Base-by-base conservation (phyloP, 2,329 filamentous ascomycete species). In the Biscogniauxia marginata region DNA sequence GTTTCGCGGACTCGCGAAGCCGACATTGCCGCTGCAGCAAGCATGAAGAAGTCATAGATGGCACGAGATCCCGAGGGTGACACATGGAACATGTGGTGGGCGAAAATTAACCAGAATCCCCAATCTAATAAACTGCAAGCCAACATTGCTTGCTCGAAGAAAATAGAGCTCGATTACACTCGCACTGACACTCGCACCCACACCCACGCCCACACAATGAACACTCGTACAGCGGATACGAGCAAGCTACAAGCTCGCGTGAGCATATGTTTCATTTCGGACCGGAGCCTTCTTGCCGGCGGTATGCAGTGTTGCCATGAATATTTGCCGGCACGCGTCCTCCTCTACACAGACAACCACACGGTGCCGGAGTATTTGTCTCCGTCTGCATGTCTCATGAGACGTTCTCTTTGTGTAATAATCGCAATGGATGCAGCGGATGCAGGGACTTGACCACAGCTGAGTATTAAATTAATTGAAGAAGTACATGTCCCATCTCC, bases 201-300 rank as follows among this genome's bases (percentile, higher is more conserved):
- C 30, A 9, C 30, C n/a, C n/a, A 16, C 30, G 30, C 30, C n/a
- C 30, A 9, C 11, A 39, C 30, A 39, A 39, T 39, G 52, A 56
- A 46, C 51, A 61, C 53, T 62, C 34, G 46, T 63, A 62, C 59
- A 8, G 50, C 63, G 47, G 57, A 67, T 64, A 66, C 64, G 65
- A 67, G 55, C 19, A 46, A 18, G 56, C 50, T 50, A 49, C 50
- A 46, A 47, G 45, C 20, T 50, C 51, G 20, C 16, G 24, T 30
- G 24, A 18, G 18, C 16, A 11, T 51, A 54, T 50, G 46, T 52
- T 49, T 57, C 48, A 53, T 43, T 20, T 52, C 53, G 43, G 57
- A 34, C 49, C 57, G 50, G 51, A 51, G n/a, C 18, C 48, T 46
- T 49, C 50, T 47, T 16, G 44, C 57, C 55, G 57, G 55, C 5